Evolutionary conservation across 2,329 filamentous ascomycete species (phyloP), one percentile per base, ranked within the genome.

Genomic region (Calycina herbarum): DNA sequence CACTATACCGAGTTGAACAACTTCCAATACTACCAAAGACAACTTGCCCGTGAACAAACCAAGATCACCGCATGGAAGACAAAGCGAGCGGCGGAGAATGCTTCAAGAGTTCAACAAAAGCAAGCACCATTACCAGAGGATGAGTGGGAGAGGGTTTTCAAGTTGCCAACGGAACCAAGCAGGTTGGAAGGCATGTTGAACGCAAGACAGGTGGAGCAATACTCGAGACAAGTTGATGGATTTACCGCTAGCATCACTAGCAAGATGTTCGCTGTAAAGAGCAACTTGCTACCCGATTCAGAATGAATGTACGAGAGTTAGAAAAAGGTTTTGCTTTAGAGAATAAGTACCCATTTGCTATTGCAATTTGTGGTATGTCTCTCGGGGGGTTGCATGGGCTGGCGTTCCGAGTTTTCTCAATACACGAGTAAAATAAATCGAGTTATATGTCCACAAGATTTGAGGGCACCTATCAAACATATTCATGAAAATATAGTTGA

Each of bases 1-100:
- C 95, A 99, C 84, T 95, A 98, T 82, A 97, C 94, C 67, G 95
- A 99, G 81, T 90, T 96, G 78, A 98, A 98, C 88, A 99, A 99
- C 86, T 95, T 96, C 83, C 94, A 97, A 80, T 92, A 91, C 86
- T 97, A 97, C 84, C 93, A 97, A 82, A 88, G 95, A 75, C 93
- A 96, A 76, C 85, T 98, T 65, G 90, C 89, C 63, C 92, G 95
- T 73, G 95, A 99, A 83, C 95, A 99, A 82, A 82, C 91, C 75
- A 99, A 98, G 87, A 97, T 99, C 74, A 89, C 92, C 64, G 90
- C 93, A 71, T 99, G 95, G 95, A 94, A 98, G 82, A 82, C 89
- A 68, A 98, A 99, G 88, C 90, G 95, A 77, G 96, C 97, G 84
- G 89, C 92, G 17, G 95, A 99, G 86, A 99, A 99, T 77, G 89